phyloP scores from a whole-genome alignment of 2,329 filamentous ascomycete genomes.

The Davidsoniella neocaledoniae region DNA sequence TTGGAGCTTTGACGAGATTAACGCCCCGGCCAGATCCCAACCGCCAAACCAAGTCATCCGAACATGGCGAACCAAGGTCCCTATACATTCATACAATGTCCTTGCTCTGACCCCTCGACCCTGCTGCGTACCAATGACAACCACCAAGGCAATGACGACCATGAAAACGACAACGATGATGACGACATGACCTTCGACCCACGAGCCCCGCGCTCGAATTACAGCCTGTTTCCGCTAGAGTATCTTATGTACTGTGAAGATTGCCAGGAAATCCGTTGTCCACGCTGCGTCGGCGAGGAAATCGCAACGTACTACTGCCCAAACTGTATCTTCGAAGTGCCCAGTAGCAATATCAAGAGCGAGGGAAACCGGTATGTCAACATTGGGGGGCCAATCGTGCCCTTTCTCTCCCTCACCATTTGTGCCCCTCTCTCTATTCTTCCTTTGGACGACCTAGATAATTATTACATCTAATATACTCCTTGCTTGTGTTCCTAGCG shows the following conservation, averaged over 20 bases:
- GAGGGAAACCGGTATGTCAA: conserved; percentile 70
- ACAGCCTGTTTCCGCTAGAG: conserved; percentile 82
- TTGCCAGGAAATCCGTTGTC: conserved; percentile 89
- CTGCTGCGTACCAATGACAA: conserved; percentile 14
- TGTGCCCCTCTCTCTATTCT: neutral
- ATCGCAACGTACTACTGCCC: conserved; percentile 93
- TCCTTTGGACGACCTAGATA: neutral
- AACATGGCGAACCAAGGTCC: conserved; percentile 20
- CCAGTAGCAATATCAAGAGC: conserved; percentile 77
- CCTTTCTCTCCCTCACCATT: neutral
- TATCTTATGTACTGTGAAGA: conserved; percentile 94
- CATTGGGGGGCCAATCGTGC: neutral
- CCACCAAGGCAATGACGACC: conserved; percentile 10
- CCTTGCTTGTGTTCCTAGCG: neutral
- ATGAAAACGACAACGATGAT: conserved; percentile 21
- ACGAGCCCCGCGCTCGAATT: conserved; percentile 67
- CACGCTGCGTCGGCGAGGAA: conserved; percentile 81
- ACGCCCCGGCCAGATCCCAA: neutral
- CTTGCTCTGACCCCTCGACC: conserved; percentile 36
- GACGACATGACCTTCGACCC: conserved; percentile 77
- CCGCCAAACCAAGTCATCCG: conserved; percentile 26
- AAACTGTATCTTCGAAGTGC: conserved; percentile 88
- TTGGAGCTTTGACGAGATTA: neutral
- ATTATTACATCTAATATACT: neutral
- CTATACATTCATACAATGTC: conserved; percentile 52